Evolutionary conservation across 192 early-diverging fungal genomes (phyloP).

Genomic region (Phlyctochytrium arcticum): DNA sequence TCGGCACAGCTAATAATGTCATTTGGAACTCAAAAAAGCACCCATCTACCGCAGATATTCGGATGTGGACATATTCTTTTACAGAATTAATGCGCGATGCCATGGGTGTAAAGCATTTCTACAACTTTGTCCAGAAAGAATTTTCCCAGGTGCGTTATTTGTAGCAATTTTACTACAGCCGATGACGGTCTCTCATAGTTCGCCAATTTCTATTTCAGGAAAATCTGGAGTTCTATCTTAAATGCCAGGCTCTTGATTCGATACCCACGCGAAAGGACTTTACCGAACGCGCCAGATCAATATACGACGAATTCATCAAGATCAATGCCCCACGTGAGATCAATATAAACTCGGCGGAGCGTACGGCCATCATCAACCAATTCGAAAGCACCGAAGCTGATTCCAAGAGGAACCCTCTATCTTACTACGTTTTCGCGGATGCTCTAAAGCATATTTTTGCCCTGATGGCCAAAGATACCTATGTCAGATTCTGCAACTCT

Average conservation of each 20-base stretch:
- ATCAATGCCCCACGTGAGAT: constrained; percentile 34
- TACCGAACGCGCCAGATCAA: constrained; percentile 3
- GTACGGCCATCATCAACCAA: constrained; percentile 18
- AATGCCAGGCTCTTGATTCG: constrained; percentile 25
- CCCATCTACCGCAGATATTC: constrained; percentile 27
- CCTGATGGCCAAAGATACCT: constrained; percentile 30
- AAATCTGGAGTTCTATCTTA: constrained; percentile 33
- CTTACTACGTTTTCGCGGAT: constrained; percentile 13
- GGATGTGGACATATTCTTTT: constrained; percentile 31
- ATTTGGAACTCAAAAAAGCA: not conserved
- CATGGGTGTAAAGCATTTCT: constrained; percentile 32
- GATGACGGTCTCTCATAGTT: no score
- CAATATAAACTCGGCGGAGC: constrained; percentile 32
- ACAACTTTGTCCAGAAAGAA: constrained; percentile 27
- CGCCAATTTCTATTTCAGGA: constrained; percentile 6
- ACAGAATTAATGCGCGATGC: constrained; percentile 34
- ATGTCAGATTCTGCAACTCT: constrained; percentile 22
- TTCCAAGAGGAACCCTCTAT: not conserved
- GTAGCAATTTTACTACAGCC: not conserved
- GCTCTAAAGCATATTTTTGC: constrained; percentile 18
- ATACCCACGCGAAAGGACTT: constrained; percentile 29
- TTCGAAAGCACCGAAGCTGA: constrained; percentile 12
- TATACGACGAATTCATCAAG: constrained; percentile 41
- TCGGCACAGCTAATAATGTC: not conserved
- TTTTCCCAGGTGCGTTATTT: constrained; percentile 18